Evolutionary conservation across 1,284 basidiomycete species (phyloP), one percentile per base, ranked within the genome.

Genomic region (Pyrrhoderma noxium): DNA sequence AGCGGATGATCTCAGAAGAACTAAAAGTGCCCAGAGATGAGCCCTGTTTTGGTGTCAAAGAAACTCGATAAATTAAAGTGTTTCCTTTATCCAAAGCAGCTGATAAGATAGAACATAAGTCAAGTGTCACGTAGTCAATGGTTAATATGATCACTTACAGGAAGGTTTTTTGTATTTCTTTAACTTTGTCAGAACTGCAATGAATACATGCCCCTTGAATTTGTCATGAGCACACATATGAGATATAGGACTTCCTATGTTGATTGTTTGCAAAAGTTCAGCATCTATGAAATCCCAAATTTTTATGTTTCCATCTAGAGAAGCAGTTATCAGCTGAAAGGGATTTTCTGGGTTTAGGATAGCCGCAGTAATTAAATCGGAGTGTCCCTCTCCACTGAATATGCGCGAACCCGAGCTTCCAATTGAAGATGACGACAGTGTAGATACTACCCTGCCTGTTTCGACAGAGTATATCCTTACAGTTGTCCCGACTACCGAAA

Each of bases 261-360:
- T 72, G 52, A 94, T 77, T 1, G 83, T 87, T 57, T 85, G 81
- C 51, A 97, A 71, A 13, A 96, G 70, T 2, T 77, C 73, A 1
- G 85, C 93, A 57, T 97, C 93, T 47, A 95, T 71, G 65, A 89
- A 95, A 69, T 98, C 93, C 95, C 95, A 98, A 9, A 95, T 71
- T 64, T 90, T 83, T 58, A 98, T 68, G 22, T 76, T 78, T 9
- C 94, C 95, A 60, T 94, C 89, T 49, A 85, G 65, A 2, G 91
- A 91, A 27, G 83, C 83, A 8, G 92, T 93, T 59, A 97, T 80
- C 52, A 98, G 71, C 65, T 98, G 95, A 55, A 93, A 88, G 14
- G 83, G 75, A 67, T 97, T 97, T 57, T 83, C 77, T 2, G 95
- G 92, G 64, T 85, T 89, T 52, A 98, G 69, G 46, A 85, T 70